phyloP scores from a whole-genome alignment of 306 rosid genomes.

The Trichosanthes truncata region DNA sequence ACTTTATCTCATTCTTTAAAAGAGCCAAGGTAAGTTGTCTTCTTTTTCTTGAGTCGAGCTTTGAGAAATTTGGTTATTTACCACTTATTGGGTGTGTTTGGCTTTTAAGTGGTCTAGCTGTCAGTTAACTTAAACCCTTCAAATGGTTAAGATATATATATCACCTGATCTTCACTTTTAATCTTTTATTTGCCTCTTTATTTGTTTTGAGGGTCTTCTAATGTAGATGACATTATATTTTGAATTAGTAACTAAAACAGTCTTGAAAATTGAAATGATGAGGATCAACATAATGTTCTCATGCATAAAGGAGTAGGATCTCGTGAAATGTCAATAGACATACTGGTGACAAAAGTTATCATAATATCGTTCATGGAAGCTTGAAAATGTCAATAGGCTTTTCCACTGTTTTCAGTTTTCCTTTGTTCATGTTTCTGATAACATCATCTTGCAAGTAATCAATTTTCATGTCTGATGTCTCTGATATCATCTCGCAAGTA shows the following conservation, averaged over 20 bases:
- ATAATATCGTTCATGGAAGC: background rate
- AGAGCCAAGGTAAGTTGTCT: slow-evolving; percentile 62
- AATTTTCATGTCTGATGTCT: background rate
- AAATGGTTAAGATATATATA: background rate
- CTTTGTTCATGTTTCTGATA: background rate
- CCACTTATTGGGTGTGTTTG: background rate
- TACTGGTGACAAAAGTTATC: background rate
- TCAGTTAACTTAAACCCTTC: background rate
- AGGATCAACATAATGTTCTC: background rate
- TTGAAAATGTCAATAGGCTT: background rate
- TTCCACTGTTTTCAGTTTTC: background rate
- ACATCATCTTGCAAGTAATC: background rate
- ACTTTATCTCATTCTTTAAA: slow-evolving; percentile 70
- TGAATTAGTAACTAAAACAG: background rate
- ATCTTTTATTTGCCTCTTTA: background rate
- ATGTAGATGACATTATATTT: background rate
- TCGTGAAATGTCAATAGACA: background rate
- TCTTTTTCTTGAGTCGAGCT: background rate
- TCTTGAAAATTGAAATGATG: background rate
- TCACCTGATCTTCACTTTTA: background rate
- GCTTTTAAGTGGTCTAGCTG: background rate
- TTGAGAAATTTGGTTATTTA: background rate
- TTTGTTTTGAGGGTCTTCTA: background rate
- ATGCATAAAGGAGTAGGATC: background rate
- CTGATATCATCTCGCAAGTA: background rate